Evolutionary conservation across 805 yeast genomes (phyloP).

Genomic region (Yarrowia porcina): DNA sequence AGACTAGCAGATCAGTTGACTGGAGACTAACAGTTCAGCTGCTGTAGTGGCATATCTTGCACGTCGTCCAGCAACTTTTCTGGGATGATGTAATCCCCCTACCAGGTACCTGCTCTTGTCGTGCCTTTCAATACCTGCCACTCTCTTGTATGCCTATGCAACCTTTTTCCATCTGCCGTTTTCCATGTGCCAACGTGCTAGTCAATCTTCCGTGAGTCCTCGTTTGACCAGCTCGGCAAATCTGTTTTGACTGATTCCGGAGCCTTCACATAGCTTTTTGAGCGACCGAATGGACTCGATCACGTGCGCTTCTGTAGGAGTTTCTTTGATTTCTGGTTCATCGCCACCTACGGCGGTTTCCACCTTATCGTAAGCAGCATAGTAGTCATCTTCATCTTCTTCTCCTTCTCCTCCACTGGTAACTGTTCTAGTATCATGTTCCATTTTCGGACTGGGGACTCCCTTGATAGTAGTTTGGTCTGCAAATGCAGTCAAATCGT

Average conservation of each 20-base stretch:
- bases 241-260: not conserved
- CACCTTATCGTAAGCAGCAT: conserved; percentile 27
- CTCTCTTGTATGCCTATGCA: too few relatives aligned
- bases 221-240: conserved; percentile 14
- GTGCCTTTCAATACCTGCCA: too few relatives aligned
- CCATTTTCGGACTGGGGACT: not conserved
- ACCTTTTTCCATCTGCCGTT: not conserved
- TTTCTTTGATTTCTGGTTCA: not conserved
- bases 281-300: not conserved
- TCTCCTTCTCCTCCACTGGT: conserved; percentile 16
- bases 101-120: too few relatives aligned
- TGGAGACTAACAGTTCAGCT: too few relatives aligned
- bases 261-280: not conserved
- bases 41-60: too few relatives aligned
- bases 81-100: too few relatives aligned
- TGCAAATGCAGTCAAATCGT: conserved; percentile 1
- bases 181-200: not conserved
- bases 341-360: conserved; percentile 11
- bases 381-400: conserved; percentile 30
- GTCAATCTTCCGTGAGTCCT: not conserved
- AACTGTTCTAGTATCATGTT: not conserved
- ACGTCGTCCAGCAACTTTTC: too few relatives aligned
- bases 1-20: too few relatives aligned
- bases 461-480: not conserved
- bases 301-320: conserved; percentile 12